Evolutionary conservation across 306 rosid genomes (phyloP).

Genomic region (Rubus idaeus): DNA sequence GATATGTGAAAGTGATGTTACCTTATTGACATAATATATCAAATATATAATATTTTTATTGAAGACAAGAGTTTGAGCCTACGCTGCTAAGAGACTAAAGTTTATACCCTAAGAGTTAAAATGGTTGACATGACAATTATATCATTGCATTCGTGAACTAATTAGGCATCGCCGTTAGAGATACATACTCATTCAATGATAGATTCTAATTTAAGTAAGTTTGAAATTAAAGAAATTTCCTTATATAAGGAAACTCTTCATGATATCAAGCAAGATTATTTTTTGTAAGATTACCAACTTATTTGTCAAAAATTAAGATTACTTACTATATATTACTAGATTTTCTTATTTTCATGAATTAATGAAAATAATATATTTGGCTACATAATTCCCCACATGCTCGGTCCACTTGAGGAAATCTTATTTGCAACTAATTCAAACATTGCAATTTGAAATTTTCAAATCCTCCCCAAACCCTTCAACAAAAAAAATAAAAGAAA

Average conservation of each 20-base stretch:
- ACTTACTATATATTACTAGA: background rate
- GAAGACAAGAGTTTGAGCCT: too few species aligned
- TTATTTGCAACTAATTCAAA: background rate
- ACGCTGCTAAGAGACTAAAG: too few species aligned
- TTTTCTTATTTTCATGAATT: background rate
- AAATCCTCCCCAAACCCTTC: background rate
- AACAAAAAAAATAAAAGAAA: background rate
- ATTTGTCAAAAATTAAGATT: background rate
- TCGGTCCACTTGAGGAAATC: background rate
- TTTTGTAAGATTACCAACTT: background rate
- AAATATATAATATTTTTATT: fast-evolving
- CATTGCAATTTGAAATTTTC: background rate
- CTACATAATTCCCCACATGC: background rate
- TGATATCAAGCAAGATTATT: background rate
- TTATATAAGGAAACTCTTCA: background rate
- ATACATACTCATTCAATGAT: background rate
- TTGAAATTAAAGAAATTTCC: background rate
- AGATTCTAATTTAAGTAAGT: background rate
- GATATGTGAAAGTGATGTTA: background rate
- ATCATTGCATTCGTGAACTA: too few species aligned
- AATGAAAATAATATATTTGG: background rate
- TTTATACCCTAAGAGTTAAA: too few species aligned
- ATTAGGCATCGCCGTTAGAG: too few species aligned
- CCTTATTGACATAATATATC: background rate
- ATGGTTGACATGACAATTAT: too few species aligned